phyloP scores from a whole-genome alignment of 805 yeast species.

The Geotrichum ghanense region DNA sequence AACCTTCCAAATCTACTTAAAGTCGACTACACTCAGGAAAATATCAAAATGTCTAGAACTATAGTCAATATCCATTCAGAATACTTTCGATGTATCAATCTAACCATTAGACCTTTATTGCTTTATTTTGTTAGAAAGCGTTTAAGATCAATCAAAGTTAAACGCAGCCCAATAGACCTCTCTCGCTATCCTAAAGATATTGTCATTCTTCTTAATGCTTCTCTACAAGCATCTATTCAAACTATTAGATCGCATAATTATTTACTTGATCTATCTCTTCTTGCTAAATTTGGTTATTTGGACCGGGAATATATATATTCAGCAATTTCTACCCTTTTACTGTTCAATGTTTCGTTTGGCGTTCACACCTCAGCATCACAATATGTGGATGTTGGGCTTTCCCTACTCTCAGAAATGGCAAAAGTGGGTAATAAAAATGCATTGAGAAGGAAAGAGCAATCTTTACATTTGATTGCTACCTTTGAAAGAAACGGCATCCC shows the following conservation, averaged over 20 bases:
- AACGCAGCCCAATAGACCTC: conserved; percentile 10
- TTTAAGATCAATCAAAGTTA: conserved; percentile 7
- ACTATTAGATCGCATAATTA: conserved; percentile 11
- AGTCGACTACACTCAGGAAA: conserved; percentile 9
- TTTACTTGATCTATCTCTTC: conserved; percentile 5
- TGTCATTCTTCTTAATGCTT: conserved; percentile 12
- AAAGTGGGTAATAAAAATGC: conserved; percentile 12
- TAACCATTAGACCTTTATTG: conserved; percentile 17
- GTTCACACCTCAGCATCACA: conserved; percentile 9
- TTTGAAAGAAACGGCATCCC: conserved; percentile 7
- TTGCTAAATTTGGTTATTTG: conserved; percentile 14
- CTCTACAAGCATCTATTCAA: conserved; percentile 16
- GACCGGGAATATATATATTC: conserved; percentile 17
- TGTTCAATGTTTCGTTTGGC: conserved; percentile 15
- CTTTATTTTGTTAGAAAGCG: conserved; percentile 16
- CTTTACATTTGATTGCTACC: conserved; percentile 8
- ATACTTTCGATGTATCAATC: conserved; percentile 16
- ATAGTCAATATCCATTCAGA: conserved; percentile 15
- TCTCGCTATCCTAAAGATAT: conserved; percentile 11
- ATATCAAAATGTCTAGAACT: conserved; percentile 9
- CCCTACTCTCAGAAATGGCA: conserved; percentile 9
- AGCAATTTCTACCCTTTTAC: conserved; percentile 16
- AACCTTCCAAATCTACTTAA: conserved; percentile 9
- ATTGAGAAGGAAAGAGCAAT: conserved; percentile 10
- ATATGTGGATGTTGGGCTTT: conserved; percentile 12